Base-by-base conservation (phyloP, 768 basidiomycete species). In the Scleroderma citrinum region DNA sequence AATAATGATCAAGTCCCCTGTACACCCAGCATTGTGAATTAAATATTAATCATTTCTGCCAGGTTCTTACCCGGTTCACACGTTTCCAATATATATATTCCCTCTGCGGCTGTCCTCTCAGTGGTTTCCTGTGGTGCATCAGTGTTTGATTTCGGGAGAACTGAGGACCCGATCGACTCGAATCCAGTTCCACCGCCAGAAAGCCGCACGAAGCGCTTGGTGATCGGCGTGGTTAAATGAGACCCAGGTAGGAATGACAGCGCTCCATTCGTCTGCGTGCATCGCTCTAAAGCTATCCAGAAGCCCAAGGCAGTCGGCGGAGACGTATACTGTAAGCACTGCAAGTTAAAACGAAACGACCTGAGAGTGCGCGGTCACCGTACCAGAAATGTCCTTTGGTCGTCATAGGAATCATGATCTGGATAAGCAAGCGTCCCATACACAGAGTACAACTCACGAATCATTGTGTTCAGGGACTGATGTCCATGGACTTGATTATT, bases 281-380 rank as follows among this genome's bases (percentile, higher is more conserved):
- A 96, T 50, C 80, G 76, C 64, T 98, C 95, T 32, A 99, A 71
- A 0, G 95, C 90, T 50, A 98, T 88, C 96, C 96, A 99, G 63
- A 94, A 91, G 2, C 96, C 96, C 19, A 98, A 77, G 0, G 96
- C 96, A 8, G 82, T 83, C 0, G 89, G 89, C 11, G 96, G 96
- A 35, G 87, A 74, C 8, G 94, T 96, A 68, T 95, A 97, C 82
- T 98, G 63, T 37, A 69, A 26, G 14, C 12, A 16, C 21, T 6
- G 8, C 21, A 34, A 14, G 29, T 43, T 12, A 41, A 11, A 37
- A 6, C 23, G 60, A 24, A 52, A 20, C 21, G 26, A 46, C 46
- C 30, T n/a, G 41, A 17, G 31, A 53, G 30, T 45, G 23, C 35
- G 24, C 35, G 23, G 20, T 29, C 17, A 29, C 59, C 79, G 58